phyloP scores from a whole-genome alignment of 2,329 filamentous ascomycete species.

The Calonectria multiphialidica region DNA sequence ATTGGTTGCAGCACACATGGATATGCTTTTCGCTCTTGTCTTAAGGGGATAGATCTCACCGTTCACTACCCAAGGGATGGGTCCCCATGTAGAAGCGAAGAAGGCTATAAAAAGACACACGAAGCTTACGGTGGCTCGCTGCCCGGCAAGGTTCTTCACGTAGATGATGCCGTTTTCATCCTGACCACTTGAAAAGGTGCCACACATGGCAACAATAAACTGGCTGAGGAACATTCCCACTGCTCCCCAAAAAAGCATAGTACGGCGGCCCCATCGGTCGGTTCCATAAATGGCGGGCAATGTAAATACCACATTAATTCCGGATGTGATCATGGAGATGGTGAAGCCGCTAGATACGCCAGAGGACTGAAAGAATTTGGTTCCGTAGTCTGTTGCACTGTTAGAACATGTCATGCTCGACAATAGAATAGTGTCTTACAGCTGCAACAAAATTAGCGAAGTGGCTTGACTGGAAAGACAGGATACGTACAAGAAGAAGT shows the following conservation, averaged over 20 bases:
- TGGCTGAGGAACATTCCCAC: conserved; percentile 69
- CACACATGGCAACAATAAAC: conserved; percentile 69
- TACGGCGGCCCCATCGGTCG: conserved; percentile 58
- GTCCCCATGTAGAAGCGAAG: conserved; percentile 92
- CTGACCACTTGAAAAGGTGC: conserved; percentile 66
- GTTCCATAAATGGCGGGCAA: conserved; percentile 47
- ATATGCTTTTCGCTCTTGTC: conserved; percentile 72
- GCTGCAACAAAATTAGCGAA: no score
- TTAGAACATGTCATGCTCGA: not conserved
- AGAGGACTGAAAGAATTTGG: conserved; percentile 50
- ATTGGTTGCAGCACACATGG: conserved; percentile 78
- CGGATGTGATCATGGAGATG: conserved; percentile 49
- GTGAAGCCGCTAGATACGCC: conserved; percentile 47
- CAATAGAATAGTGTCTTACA: not conserved
- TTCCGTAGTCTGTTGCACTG: conserved; percentile 46
- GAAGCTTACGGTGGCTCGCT: conserved; percentile 73
- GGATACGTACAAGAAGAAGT: no score
- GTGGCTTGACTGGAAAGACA: no score
- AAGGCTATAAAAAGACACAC: conserved; percentile 95
- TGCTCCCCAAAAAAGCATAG: conserved; percentile 73
- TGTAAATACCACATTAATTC: conserved; percentile 49
- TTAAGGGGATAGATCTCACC: conserved; percentile 90
- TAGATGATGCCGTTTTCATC: conserved; percentile 56
- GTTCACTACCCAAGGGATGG: conserved; percentile 84
- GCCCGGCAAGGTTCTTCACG: conserved; percentile 51